Conservation (phyloP, 805 yeast species). For the Myxozyma nipponensis region DNA sequence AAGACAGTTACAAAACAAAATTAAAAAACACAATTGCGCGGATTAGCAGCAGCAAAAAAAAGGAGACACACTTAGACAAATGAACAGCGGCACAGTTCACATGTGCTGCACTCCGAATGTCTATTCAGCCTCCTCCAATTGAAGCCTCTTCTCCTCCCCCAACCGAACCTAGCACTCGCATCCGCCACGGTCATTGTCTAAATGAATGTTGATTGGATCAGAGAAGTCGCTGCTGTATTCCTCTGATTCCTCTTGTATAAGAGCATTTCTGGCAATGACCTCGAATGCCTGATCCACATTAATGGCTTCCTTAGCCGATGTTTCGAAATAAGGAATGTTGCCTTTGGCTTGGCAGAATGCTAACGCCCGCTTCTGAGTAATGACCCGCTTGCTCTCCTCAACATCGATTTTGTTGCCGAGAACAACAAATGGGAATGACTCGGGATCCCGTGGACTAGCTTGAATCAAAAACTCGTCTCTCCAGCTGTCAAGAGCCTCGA, state of each 20-base stretch:
- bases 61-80: no score
- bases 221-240: slow-evolving; percentile 91
- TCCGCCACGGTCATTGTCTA: slow-evolving; percentile 72
- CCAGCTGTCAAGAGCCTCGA: slow-evolving; percentile 87
- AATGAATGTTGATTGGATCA: slow-evolving; percentile 91
- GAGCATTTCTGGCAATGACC: slow-evolving; percentile 57
- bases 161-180: slow-evolving; percentile 70
- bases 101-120: no score
- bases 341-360: slow-evolving; percentile 61
- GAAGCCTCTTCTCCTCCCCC: no score
- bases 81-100: no score
- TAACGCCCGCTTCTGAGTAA: slow-evolving; percentile 56
- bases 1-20: no score
- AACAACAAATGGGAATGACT: slow-evolving; percentile 91
- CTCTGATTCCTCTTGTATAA: slow-evolving; percentile 90
- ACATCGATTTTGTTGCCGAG: slow-evolving; percentile 94
- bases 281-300: slow-evolving; percentile 95
- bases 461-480: slow-evolving; percentile 92
- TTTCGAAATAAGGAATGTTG: slow-evolving; percentile 88
- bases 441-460: slow-evolving; percentile 90
- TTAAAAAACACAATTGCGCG: no score
- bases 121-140: no score
- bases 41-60: no score
- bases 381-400: slow-evolving; percentile 82
- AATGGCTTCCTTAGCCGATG: slow-evolving; percentile 95